Conservation (phyloP, 208 protist species). For the Naegleria lovaniensis region DNA sequence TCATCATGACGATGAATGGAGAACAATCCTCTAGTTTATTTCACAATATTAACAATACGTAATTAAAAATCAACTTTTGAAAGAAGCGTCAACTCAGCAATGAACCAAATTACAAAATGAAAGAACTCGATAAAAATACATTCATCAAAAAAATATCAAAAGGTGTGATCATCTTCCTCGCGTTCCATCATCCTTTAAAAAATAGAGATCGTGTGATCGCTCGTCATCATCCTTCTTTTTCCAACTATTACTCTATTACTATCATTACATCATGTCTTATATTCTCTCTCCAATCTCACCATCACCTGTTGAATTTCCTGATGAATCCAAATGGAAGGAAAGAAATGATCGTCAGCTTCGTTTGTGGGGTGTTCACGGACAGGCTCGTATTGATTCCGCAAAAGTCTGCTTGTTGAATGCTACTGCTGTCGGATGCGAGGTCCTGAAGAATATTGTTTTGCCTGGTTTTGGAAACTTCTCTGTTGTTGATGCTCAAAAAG, state of each 20-base stretch:
- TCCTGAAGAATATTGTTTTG: slow-evolving; percentile 24
- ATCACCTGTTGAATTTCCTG: not conserved
- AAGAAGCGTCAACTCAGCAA: no score
- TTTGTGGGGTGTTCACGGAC: slow-evolving; percentile 26
- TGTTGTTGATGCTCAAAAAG: slow-evolving; percentile 22
- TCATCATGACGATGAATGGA: no score
- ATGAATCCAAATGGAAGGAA: slow-evolving; percentile 18
- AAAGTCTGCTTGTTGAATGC: slow-evolving; percentile 15
- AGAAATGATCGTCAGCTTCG: slow-evolving; percentile 23
- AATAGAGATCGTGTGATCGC: no score
- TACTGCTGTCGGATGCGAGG: not conserved
- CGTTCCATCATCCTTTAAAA: no score
- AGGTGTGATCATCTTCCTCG: no score
- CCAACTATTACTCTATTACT: not conserved
- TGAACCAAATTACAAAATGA: no score
- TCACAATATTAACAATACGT: no score
- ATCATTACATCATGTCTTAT: not conserved
- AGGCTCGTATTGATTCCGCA: not conserved
- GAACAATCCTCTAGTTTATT: no score
- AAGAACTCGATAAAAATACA: no score
- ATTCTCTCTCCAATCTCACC: slow-evolving; percentile 25
- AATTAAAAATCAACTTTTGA: no score
- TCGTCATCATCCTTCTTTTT: not conserved
- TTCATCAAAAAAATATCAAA: no score
- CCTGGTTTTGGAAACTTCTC: slow-evolving; percentile 17